Conservation (phyloP, 1,284 basidiomycete species). For the Paramarasmius palmivorus region DNA sequence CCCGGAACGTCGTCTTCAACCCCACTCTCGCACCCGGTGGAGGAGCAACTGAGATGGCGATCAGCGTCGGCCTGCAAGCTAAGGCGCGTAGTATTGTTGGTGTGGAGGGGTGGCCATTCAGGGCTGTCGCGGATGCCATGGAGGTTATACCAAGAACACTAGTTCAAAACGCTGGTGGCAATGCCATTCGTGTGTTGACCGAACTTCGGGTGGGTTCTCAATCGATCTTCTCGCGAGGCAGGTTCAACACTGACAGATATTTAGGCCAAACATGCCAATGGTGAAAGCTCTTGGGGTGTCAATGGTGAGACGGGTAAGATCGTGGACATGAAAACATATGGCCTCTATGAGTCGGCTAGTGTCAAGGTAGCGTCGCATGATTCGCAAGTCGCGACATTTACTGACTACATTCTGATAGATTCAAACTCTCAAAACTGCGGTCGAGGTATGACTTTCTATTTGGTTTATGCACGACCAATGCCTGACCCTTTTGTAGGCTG, state of each 20-base stretch:
- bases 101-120: slow-evolving; percentile 88
- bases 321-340: slow-evolving; percentile 94
- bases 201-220: slow-evolving; percentile 71
- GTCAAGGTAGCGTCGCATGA: slow-evolving; percentile 76
- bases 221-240: slow-evolving; percentile 7
- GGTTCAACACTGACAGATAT: slow-evolving; percentile 3
- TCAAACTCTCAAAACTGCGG: slow-evolving; percentile 96
- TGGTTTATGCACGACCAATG: not conserved
- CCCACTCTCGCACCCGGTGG: slow-evolving; percentile 91
- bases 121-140: slow-evolving; percentile 94
- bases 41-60: slow-evolving; percentile 98
- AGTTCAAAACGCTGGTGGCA: slow-evolving; percentile 95
- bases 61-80: slow-evolving; percentile 86
- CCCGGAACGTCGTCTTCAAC: slow-evolving; percentile 96
- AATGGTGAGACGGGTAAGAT: slow-evolving; percentile 96
- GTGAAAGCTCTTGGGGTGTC: slow-evolving; percentile 89
- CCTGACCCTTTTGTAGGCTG: slow-evolving; percentile 49
- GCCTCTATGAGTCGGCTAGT: slow-evolving; percentile 92
- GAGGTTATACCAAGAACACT: slow-evolving; percentile 97
- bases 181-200: slow-evolving; percentile 91
- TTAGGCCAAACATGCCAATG: slow-evolving; percentile 94
- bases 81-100: slow-evolving; percentile 80
- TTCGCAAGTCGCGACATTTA: not conserved
- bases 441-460: slow-evolving; percentile 60
- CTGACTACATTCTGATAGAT: slow-evolving; percentile 46